A percentile compares a stretch with the other conserved stretches of the same genome.
phyloP scores from a whole-genome alignment of 306 rosid genomes.

The Ceratonia siliqua region DNA sequence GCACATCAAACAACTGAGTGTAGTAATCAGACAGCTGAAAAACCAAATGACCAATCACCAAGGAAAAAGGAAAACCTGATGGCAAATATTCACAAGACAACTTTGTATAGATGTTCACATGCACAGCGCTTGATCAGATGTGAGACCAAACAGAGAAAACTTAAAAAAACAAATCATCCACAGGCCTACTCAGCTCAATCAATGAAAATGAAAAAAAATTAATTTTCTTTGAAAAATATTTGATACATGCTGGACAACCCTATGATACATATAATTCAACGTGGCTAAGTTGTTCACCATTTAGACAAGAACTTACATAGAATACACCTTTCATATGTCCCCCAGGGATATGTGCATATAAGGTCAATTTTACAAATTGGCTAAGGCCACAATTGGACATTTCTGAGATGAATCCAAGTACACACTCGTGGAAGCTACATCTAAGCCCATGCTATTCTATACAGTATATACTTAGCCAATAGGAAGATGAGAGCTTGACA shows the following conservation, averaged over 20 bases:
- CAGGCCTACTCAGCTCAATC: not conserved
- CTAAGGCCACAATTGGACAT: not conserved
- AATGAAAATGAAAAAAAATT: slow-evolving; percentile 6
- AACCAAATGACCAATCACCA: too few relatives aligned
- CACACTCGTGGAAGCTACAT: too few relatives aligned
- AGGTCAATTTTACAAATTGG: not conserved
- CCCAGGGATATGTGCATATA: too few relatives aligned
- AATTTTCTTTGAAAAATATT: not conserved
- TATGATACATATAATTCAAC: not conserved
- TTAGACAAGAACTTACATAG: not conserved
- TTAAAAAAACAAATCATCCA: not conserved
- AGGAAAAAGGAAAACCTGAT: slow-evolving; percentile 24
- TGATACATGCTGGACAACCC: not conserved
- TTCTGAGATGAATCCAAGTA: not conserved
- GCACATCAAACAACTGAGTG: too few relatives aligned
- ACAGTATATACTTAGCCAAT: too few relatives aligned
- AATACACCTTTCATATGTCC: not conserved
- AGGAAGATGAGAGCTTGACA: slow-evolving; percentile 1
- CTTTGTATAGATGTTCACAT: not conserved
- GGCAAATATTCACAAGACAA: not conserved
- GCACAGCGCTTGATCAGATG: not conserved
- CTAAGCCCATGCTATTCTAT: too few relatives aligned
- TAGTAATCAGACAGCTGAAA: too few relatives aligned
- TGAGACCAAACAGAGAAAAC: slow-evolving; percentile 7
- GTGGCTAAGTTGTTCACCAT: not conserved